Base-by-base conservation (phyloP, 345 rosid genomes). In the Populus davidiana region DNA sequence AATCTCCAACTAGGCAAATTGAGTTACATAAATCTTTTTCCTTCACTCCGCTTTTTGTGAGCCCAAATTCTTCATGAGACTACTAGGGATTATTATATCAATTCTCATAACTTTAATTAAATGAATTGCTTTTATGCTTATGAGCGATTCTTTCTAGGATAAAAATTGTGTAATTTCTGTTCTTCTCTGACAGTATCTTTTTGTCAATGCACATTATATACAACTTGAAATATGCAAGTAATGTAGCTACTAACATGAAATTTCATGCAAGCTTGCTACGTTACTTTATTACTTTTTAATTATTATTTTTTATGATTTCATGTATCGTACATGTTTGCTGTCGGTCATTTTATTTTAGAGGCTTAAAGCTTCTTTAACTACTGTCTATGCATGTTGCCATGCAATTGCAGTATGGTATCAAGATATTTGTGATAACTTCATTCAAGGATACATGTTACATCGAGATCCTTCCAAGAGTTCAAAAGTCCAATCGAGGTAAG, bases 391-490 rank as follows among this genome's bases (percentile, higher is more conserved):
- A 39, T 54, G 14, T 71, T 3, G 33, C 67, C 54, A 38, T 74
- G 47, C 81, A 39, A 66, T 77, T 86, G 88, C 94, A 92, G 97
- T 96, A 81, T 85, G 99, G 97, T 47, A 92, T 93, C 38, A 86
- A 89, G 91, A 89, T 96, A 85, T 89, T 93, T 80, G 90, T 96
- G 82, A 79, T 92, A 64, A 93, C 98, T 70, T 96, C 99, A 41
- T 96, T 96, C 71, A 93, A 89, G 86, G 96, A 96, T 67, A 92
- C 99, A 63, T 92, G 96, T 81, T 93, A 88, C 79, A 86, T 91
- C 72, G 99, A 96, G 90, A 93, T 96, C 81, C 87, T 91, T 81
- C 99, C 97, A 3, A 83, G 81, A 56, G 8, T 75, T 44, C 86
- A 83, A 66, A 93, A 86, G 87, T 92, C 97, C 9, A 69, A 84